Evolutionary conservation across 1,139 yeast genomes (phyloP), one percentile per base, ranked within the genome.

Genomic region (Geotrichum phurueaensis): DNA sequence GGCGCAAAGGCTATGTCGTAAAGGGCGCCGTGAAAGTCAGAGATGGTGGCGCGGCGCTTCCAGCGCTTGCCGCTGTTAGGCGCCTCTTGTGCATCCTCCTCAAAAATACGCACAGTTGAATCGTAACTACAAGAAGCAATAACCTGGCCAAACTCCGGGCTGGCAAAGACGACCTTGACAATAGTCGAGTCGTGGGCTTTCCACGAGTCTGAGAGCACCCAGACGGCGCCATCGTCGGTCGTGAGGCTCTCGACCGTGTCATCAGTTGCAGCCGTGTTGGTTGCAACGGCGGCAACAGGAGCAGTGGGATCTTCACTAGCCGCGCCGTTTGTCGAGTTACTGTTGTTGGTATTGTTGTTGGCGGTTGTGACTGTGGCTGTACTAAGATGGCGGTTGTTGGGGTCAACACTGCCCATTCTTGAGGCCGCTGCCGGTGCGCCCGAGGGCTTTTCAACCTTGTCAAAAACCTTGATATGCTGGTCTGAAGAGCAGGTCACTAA

Each of bases 1-100:
- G 98, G 97, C 2, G 97, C 95, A 79, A 94, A 94, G 57, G 85
- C 84, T 20, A 91, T 87, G 71, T 89, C 96, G 72, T 92, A 91
- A 22, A 94, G 78, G 1, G 99, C 96, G 1, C 97, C 97, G 67
- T 82, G 85, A 54, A 92, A 84, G 70, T 92, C 97, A 27, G 92
- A 86, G 63, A 92, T 75, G 0, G 92, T 87, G 29, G 89, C 85
- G 60, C 89, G 74, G 65, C 81, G 81, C 61, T 79, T 79, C 98
- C 98, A 92, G 64, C 97, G 81, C 67, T 89, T 80, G 1, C 96
- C 96, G 7, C 86, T 82, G 18, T 86, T 86, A 61, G 81, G 83
- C 39, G 84, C 79, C 71, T 89, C 96, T 65, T 87, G 91, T 3
- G 86, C 84, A 68, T 86, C 87, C 69, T 94, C 98, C 71, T 90